Evolutionary conservation across 2,329 filamentous ascomycete genomes (phyloP), one percentile per base, ranked within the genome.

Genomic region (Ophiosphaerella korrae): DNA sequence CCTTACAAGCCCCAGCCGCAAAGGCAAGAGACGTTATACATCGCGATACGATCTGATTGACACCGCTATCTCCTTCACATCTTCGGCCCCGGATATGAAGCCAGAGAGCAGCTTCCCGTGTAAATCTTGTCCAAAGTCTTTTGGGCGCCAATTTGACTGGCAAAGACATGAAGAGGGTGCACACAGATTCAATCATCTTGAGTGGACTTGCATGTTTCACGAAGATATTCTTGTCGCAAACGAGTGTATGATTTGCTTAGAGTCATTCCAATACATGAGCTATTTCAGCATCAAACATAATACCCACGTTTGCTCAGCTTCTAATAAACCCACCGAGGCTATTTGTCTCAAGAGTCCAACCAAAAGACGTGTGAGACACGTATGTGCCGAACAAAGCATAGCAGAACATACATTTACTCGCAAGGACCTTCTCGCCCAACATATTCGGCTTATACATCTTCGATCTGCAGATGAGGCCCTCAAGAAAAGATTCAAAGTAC

Each of bases 371-470:
- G 26, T 6, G 26, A 29, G 11, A 4, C 26, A 29, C 11, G 2
- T 13, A 3, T 60, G 59, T 23, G 26, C 36, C n/a, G n/a, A 16
- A 3, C 49, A 50, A 21, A 31, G 36, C 21, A n/a, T 14, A 0
- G 13, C 3, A 2, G 41, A 52, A 1, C 48, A 53, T 14, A 57
- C 45, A 1, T 63, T 63, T 21, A 16, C 21, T 9, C 45, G 57
- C 2, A 58, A 60, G 8, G 57, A 63, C 29, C 43, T 42, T 7
- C 49, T 63, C 26, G 55, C 49, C 23, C 59, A 63, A 32, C 59
- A 60, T 6, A 39, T 63, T 6, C 42, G 29, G 16, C 46, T 45
- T 23, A 45, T 47, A 5, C 59, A 63, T 34, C 45, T 60, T 7
- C 13, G 9, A 0, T 23, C 2, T 3, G 35, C 44, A n/a, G 21